A percentile compares a stretch with the other conserved stretches of the same genome.
Conservation (phyloP, 352 stramenopile genomes). For the Phytophthora citrophthora region DNA sequence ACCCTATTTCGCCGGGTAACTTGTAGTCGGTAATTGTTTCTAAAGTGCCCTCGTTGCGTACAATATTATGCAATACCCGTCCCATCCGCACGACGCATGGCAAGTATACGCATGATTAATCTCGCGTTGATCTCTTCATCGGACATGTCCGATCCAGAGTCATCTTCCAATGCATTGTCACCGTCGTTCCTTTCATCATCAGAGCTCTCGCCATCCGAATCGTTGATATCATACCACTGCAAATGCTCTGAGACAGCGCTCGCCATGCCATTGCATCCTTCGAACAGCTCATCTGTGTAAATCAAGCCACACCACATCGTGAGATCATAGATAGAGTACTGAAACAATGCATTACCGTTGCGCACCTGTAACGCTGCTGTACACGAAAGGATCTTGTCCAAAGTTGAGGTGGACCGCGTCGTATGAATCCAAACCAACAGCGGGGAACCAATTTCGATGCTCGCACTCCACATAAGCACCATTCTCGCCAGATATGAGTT, state of each 20-base stretch:
- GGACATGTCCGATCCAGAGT: constrained; percentile 27
- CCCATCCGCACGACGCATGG: constrained; percentile 31
- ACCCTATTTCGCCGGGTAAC: no score
- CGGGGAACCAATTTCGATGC: constrained; percentile 73
- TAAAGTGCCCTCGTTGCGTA: no score
- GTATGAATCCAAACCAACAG: constrained; percentile 85
- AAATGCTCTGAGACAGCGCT: constrained; percentile 38
- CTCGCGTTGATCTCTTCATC: constrained; percentile 35
- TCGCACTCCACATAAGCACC: constrained; percentile 47
- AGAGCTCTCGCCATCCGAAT: constrained; percentile 39
- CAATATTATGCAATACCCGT: constrained; percentile 16
- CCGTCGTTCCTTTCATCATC: constrained; percentile 26
- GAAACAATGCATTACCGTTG: not conserved
- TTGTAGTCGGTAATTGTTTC: no score
- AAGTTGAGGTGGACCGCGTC: constrained; percentile 87
- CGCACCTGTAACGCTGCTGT: constrained; percentile 31
- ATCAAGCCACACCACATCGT: not conserved
- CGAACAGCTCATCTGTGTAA: constrained; percentile 32
- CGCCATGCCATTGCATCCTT: constrained; percentile 35
- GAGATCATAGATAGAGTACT: not conserved
- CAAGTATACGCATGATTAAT: constrained; percentile 37
- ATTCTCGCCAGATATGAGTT: constrained; percentile 48
- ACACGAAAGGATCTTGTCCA: constrained; percentile 75
- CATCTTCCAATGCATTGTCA: constrained; percentile 17
- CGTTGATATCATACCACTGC: constrained; percentile 69